Percentiles rank a stretch among this genome's conserved stretches.
phyloP scores from a whole-genome alignment of 345 rosid species.

The Populus pruinosa region DNA sequence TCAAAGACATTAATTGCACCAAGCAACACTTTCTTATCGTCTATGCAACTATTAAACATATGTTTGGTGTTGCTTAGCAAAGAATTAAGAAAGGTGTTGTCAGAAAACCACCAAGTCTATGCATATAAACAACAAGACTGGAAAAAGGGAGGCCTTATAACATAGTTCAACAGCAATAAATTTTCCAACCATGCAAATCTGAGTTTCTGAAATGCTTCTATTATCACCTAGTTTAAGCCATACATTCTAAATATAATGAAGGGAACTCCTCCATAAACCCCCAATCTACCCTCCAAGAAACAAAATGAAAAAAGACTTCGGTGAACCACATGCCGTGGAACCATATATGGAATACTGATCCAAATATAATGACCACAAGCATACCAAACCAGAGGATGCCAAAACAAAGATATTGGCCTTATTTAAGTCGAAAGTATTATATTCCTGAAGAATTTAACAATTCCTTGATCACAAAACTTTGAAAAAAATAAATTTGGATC shows the following conservation, averaged over 20 bases:
- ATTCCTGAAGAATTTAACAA: background rate
- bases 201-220: slow-evolving; percentile 2
- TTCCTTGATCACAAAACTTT: background rate
- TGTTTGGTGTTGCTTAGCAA: background rate
- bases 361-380: background rate
- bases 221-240: background rate
- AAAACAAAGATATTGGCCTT: background rate
- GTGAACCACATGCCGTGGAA: background rate
- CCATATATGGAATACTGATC: background rate
- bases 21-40: background rate
- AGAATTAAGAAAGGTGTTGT: no score
- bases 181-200: background rate
- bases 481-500: background rate
- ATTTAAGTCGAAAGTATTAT: background rate
- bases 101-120: background rate
- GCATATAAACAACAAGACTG: background rate
- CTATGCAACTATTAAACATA: background rate
- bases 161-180: background rate
- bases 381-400: background rate
- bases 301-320: background rate
- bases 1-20: background rate
- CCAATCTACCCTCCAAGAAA: background rate
- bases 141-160: background rate
- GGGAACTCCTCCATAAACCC: background rate
- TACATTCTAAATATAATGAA: background rate